Evolutionary conservation across 768 basidiomycete species (phyloP), one percentile per base, ranked within the genome.

Genomic region (Amanita polypyramis): DNA sequence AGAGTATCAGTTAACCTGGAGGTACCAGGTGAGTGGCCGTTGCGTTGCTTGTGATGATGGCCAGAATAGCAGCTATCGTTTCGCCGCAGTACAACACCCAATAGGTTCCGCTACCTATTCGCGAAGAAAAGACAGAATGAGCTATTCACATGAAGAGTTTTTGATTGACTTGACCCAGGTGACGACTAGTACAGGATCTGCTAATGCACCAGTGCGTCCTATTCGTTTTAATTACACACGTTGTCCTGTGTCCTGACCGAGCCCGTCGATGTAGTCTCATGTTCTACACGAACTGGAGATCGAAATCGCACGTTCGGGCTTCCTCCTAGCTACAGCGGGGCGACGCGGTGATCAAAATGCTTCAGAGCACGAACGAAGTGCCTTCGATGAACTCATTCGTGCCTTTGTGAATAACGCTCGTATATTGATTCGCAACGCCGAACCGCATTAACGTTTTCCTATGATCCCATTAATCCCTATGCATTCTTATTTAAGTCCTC

Each of bases 91-190:
- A n/a, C 55, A 71, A 2, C 83, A 80, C 55, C 87, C 86, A 0
- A 55, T 80, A 37, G 87, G 86, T 10, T 60, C 75, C 5, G 62
- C 83, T 1, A 71, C 74, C 7, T 67, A 76, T 54, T 74, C 77
- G 27, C 75, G 88, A 50, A 72, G 75, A 67, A 99, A 96, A 67
- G 90, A 99, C 65, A 75, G 96, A 38, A 73, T 97, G 62, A 86
- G 88, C 58, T 99, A 99, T 63, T 68, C 82, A 3, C 96, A 99
- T 63, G 93, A 97, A 63, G 82, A 95, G 54, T 94, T 92, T 61
- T 75, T 72, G 54, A 82, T 99, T 53, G 96, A 99, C 67, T 74
- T 99, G 42, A 98, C 96, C 1, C 91, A 94, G 65, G 95, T 98
- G 41, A 79, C 78, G 1, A 73, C 82, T 3, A 71, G 70, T 6